These are phyloP conservation scores for Bisporella sp. DNA, from an alignment of 2,329 filamentous ascomycete genomes.

Conservation along the genomic window DNA sequence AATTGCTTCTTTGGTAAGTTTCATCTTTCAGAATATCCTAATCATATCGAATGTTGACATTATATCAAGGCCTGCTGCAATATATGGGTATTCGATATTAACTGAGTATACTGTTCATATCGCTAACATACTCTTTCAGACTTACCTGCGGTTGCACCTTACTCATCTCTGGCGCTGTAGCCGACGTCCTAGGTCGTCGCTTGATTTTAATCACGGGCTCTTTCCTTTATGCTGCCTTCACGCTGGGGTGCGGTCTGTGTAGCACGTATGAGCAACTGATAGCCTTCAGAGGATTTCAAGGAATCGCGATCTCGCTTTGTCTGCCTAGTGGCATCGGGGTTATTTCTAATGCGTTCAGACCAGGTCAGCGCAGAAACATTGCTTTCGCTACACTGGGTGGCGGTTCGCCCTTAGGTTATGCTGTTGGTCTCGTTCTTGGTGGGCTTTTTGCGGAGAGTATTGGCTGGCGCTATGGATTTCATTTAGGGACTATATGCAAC, in stretches of 20 bases:
- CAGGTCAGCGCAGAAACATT: constrained; percentile 30
- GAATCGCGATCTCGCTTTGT: constrained; percentile 38
- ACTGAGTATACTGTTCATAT: not conserved
- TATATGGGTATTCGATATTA: constrained; percentile 10
- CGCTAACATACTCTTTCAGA: not conserved
- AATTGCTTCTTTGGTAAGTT: constrained; percentile 6
- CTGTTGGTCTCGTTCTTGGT: not conserved
- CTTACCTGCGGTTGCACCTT: constrained; percentile 30
- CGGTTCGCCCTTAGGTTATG: not conserved
- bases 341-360: constrained; percentile 36
- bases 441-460: not conserved
- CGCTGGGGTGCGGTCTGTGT: not conserved
- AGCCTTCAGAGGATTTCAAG: constrained; percentile 36
- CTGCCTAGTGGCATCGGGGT: constrained; percentile 41
- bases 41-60: not conserved
- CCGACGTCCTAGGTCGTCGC: constrained; percentile 40
- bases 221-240: not conserved
- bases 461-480: not conserved
- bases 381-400: constrained; percentile 10
- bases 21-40: too few species aligned
- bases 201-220: not conserved
- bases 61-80: constrained; percentile 19
- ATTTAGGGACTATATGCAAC: not conserved
- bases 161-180: constrained; percentile 39
- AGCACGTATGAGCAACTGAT: constrained; percentile 32